phyloP scores from a whole-genome alignment of 768 basidiomycete genomes.

The Suillus plorans region DNA sequence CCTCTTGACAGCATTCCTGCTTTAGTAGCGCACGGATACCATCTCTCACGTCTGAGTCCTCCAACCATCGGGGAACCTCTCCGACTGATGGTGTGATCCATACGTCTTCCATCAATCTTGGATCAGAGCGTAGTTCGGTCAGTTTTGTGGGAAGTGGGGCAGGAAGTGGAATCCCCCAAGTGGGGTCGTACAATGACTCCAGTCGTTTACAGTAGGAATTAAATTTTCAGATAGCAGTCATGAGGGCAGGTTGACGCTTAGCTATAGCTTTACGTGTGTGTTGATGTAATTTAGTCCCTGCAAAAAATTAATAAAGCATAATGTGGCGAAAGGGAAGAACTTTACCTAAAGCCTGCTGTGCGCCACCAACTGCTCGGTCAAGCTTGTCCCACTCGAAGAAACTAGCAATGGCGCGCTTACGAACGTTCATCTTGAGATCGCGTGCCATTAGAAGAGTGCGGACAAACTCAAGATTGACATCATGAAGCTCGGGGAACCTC shows the following conservation, averaged over 20 bases:
- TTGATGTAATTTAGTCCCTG: constrained; percentile 32
- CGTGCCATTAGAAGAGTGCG: constrained; percentile 5
- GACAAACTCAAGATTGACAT: constrained; percentile 9
- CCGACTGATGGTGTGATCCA: constrained; percentile 28
- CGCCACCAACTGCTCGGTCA: constrained; percentile 21
- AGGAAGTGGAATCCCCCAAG: constrained; percentile 34
- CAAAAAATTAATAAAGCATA: neutral
- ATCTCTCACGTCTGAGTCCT: constrained; percentile 27
- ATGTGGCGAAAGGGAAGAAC: too few relatives aligned
- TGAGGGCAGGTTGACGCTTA: constrained; percentile 25
- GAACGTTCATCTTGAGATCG: constrained; percentile 27
- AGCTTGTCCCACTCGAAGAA: constrained; percentile 29
- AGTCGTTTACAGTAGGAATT: constrained; percentile 29
- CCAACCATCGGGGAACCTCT: constrained; percentile 31
- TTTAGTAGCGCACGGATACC: constrained; percentile 33
- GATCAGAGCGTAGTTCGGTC: constrained; percentile 8
- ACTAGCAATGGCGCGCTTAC: constrained; percentile 21
- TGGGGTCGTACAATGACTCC: constrained; percentile 13
- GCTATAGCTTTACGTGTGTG: constrained; percentile 27
- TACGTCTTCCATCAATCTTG: constrained; percentile 36
- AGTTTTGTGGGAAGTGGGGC: constrained; percentile 32
- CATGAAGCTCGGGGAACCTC: constrained; percentile 8
- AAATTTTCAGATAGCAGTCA: constrained; percentile 25
- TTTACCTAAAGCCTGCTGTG: constrained; percentile 27
- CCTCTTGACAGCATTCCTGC: constrained; percentile 30